A percentile compares a stretch with the other conserved stretches of the same genome.
These are phyloP conservation scores for Dactylellina leptospora DNA, from an alignment of 2,329 filamentous ascomycete species.

Conservation along the genomic window DNA sequence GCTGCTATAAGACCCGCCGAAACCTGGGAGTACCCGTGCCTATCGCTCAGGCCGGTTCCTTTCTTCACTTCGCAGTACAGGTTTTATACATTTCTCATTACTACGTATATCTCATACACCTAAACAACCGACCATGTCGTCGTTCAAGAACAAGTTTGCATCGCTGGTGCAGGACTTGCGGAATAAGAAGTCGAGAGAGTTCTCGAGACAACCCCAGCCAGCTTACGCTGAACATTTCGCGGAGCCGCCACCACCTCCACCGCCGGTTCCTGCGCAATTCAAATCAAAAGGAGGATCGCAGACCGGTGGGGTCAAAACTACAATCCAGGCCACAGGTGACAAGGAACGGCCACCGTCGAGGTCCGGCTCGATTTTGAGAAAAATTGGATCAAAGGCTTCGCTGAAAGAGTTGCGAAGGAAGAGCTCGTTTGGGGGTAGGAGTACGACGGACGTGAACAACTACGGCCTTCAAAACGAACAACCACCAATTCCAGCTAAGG, in stretches of 20 bases:
- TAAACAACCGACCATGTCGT: constrained; percentile 32
- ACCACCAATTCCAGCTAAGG: constrained; percentile 19
- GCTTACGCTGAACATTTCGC: constrained; percentile 46
- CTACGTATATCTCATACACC: background rate
- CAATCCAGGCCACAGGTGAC: constrained; percentile 17
- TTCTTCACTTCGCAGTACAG: constrained; percentile 31
- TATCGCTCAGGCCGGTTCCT: constrained; percentile 27
- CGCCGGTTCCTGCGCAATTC: constrained; percentile 32
- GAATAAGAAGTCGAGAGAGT: constrained; percentile 49
- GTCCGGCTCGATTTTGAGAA: constrained; percentile 45
- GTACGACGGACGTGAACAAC: constrained; percentile 40
- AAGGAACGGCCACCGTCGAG: constrained; percentile 45
- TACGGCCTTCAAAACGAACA: constrained; percentile 36
- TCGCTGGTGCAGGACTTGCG: constrained; percentile 50
- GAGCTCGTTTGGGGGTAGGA: constrained; percentile 47
- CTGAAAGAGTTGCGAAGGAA: constrained; percentile 37
- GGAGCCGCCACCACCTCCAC: constrained; percentile 39
- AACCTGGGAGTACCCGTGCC: constrained; percentile 7
- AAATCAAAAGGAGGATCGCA: constrained; percentile 21
- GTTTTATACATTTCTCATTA: constrained; percentile 6
- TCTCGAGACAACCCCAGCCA: constrained; percentile 45
- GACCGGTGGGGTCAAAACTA: constrained; percentile 26
- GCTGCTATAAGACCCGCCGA: constrained; percentile 17
- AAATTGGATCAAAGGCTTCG: constrained; percentile 43
- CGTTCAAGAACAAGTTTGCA: constrained; percentile 51